phyloP scores from a whole-genome alignment of 163 green algal species.

The Chlorella variabilis region DNA sequence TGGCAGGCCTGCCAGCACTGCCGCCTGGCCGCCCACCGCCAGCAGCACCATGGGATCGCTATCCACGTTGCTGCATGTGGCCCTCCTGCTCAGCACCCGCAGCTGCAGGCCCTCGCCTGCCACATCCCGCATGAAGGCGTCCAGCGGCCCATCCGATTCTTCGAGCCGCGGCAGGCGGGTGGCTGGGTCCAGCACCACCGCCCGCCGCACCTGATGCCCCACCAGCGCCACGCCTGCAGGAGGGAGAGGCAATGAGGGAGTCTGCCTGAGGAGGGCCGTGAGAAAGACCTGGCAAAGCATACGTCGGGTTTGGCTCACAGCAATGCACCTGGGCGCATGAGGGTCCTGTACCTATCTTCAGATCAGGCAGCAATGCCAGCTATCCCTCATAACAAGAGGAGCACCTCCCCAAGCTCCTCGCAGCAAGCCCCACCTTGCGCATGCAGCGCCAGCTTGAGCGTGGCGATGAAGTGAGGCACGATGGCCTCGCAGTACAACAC shows the following conservation, averaged over 20 bases:
- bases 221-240: slow-evolving; percentile 24
- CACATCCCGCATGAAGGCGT: background rate
- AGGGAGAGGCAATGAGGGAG: too few species aligned
- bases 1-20: slow-evolving; percentile 45
- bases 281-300: too few species aligned
- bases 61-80: slow-evolving; percentile 19
- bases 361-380: too few species aligned
- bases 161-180: slow-evolving; percentile 37
- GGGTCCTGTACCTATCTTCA: too few species aligned
- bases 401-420: too few species aligned
- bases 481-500: slow-evolving; percentile 37
- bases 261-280: too few species aligned
- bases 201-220: slow-evolving; percentile 26
- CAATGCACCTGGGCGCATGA: too few species aligned
- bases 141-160: slow-evolving; percentile 10
- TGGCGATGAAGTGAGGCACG: slow-evolving; percentile 1
- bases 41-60: slow-evolving; percentile 37
- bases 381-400: too few species aligned
- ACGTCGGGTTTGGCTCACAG: too few species aligned
- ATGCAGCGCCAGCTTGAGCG: slow-evolving; percentile 30
- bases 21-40: background rate
- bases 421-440: slow-evolving; percentile 17
- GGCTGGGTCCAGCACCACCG: slow-evolving; percentile 13
- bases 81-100: slow-evolving; percentile 22
- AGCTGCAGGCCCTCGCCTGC: background rate